A percentile compares a stretch with the other conserved stretches of the same genome.
phyloP scores from a whole-genome alignment of 2,329 filamentous ascomycete genomes.

The Colletotrichum tofieldiae region DNA sequence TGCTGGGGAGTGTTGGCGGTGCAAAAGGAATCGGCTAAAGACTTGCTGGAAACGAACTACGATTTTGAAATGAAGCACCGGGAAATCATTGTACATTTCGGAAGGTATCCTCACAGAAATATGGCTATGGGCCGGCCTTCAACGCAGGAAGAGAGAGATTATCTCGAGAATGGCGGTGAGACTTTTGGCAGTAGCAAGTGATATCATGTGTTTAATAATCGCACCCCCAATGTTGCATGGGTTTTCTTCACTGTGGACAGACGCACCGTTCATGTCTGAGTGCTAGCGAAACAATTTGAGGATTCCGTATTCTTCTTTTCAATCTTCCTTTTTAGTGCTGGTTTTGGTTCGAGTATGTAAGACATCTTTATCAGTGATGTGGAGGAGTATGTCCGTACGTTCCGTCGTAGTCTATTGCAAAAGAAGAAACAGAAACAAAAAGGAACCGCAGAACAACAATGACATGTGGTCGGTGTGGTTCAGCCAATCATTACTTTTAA shows the following conservation, averaged over 20 bases:
- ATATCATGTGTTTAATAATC: not conserved
- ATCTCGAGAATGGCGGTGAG: slow-evolving; percentile 62
- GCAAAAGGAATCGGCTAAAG: slow-evolving; percentile 47
- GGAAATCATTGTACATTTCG: slow-evolving; percentile 67
- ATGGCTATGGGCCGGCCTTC: slow-evolving; percentile 62
- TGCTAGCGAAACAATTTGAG: not conserved
- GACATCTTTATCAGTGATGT: not conserved
- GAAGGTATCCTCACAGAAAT: slow-evolving; percentile 74
- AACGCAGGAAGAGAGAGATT: slow-evolving; percentile 66
- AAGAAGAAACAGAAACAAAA: not conserved
- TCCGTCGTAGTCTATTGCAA: not conserved
- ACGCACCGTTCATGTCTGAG: not conserved
- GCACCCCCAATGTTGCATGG: too few species aligned
- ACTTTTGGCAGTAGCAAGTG: slow-evolving; percentile 50
- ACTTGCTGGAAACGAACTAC: slow-evolving; percentile 45
- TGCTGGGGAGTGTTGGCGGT: slow-evolving; percentile 49
- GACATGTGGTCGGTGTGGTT: not conserved
- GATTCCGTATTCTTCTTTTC: not conserved
- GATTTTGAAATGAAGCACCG: slow-evolving; percentile 63
- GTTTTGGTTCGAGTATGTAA: too few species aligned
- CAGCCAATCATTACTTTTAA: not conserved
- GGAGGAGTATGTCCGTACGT: not conserved
- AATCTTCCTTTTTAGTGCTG: not conserved
- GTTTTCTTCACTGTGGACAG: not conserved
- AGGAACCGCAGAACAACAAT: not conserved